These are phyloP conservation scores for Phytophthora capsici DNA, from an alignment of 352 stramenopile species.

Conservation along the genomic window DNA sequence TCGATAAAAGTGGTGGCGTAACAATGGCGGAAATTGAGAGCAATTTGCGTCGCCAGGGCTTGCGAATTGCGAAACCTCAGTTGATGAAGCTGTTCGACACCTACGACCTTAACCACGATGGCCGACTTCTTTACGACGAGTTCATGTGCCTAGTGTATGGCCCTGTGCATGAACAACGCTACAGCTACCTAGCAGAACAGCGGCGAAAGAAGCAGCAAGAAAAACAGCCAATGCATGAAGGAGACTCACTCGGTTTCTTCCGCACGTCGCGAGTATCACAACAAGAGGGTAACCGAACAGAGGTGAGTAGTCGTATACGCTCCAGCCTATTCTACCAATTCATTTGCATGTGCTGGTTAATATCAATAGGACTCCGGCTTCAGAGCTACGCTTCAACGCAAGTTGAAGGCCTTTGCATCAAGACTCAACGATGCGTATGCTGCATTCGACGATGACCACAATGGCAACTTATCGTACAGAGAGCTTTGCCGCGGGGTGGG, in stretches of 20 bases:
- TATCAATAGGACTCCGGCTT: slow-evolving; percentile 43
- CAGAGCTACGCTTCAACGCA: slow-evolving; percentile 43
- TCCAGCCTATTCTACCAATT: too few relatives aligned
- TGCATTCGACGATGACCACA: slow-evolving; percentile 64
- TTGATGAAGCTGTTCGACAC: slow-evolving; percentile 50
- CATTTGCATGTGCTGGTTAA: too few relatives aligned
- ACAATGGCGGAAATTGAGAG: slow-evolving; percentile 50
- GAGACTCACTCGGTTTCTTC: slow-evolving; percentile 47
- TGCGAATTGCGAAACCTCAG: slow-evolving; percentile 41
- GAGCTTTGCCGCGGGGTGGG: slow-evolving; percentile 56
- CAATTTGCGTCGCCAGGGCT: slow-evolving; percentile 51
- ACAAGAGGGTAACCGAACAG: slow-evolving; percentile 1
- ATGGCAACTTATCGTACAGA: slow-evolving; percentile 55
- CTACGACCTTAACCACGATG: slow-evolving; percentile 51
- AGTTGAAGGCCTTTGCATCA: slow-evolving; percentile 47
- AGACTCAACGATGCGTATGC: slow-evolving; percentile 57
- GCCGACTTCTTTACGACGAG: slow-evolving; percentile 50
- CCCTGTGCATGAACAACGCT: slow-evolving; percentile 26
- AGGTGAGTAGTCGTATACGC: too few relatives aligned
- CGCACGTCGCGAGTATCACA: slow-evolving; percentile 25
- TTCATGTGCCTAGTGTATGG: slow-evolving; percentile 55
- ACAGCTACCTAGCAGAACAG: slow-evolving; percentile 21
- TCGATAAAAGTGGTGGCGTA: slow-evolving; percentile 59
- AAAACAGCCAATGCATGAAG: slow-evolving; percentile 3
- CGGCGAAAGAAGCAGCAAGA: slow-evolving; percentile 18